phyloP scores from a whole-genome alignment of 306 rosid species.

The Mucuna pruriens region DNA sequence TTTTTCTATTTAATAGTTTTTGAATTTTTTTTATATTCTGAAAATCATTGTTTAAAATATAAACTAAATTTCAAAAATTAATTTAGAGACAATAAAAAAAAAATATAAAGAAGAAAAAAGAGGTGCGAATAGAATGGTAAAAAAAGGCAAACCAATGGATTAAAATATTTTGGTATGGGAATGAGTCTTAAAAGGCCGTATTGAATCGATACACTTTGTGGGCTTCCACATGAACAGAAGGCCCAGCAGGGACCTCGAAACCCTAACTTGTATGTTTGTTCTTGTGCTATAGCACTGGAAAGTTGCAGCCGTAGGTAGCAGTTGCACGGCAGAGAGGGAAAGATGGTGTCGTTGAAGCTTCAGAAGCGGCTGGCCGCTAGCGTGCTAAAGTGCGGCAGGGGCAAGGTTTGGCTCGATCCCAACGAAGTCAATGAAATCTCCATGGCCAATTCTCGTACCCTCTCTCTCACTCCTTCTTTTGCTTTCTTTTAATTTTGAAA shows the following conservation, averaged over 20 bases:
- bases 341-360: slow-evolving; percentile 89
- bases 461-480: not conserved
- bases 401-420: slow-evolving; percentile 97
- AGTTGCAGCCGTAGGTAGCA: not conserved
- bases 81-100: no score
- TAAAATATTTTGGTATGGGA: no score
- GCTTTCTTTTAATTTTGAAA: not conserved
- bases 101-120: no score
- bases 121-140: no score
- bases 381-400: slow-evolving; percentile 91
- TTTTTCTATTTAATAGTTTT: no score
- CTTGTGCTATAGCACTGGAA: not conserved
- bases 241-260: not conserved
- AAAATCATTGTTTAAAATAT: no score
- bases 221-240: not conserved
- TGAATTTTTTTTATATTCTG: no score
- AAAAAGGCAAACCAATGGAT: no score
- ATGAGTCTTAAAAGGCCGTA: no score
- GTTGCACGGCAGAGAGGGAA: not conserved
- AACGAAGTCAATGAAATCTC: slow-evolving; percentile 90
- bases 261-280: not conserved
- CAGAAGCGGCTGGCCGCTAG: slow-evolving; percentile 94
- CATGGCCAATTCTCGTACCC: slow-evolving; percentile 92
- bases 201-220: not conserved
- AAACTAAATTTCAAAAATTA: no score